These are phyloP conservation scores for Phanerodontia chrysosporium DNA, from an alignment of 768 basidiomycete genomes.

Conservation along the genomic window DNA sequence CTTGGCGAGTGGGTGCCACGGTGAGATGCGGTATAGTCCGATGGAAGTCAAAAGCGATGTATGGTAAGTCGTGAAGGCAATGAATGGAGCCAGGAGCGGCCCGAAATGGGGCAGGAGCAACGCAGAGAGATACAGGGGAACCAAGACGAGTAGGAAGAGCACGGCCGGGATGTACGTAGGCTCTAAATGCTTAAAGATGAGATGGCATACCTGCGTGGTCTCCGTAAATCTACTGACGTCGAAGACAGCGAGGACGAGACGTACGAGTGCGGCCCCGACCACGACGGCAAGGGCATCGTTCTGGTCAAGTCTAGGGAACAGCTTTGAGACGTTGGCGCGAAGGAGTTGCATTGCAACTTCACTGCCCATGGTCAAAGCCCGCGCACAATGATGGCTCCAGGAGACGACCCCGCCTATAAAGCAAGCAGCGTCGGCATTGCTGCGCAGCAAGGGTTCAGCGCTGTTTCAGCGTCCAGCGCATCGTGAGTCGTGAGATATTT, in stretches of 20 bases:
- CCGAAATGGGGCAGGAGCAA: not conserved
- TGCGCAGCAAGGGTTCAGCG: too few relatives aligned
- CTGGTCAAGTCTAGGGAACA: not conserved
- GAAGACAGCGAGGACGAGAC: not conserved
- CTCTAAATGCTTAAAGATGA: not conserved
- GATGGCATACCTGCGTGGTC: not conserved
- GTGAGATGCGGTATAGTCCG: conserved; percentile 13
- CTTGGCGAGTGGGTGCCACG: conserved; percentile 23
- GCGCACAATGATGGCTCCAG: too few relatives aligned
- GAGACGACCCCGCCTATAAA: too few relatives aligned
- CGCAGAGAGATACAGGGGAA: not conserved
- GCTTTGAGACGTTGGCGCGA: not conserved
- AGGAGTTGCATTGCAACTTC: not conserved
- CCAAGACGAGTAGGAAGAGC: not conserved
- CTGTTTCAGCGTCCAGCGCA: too few relatives aligned
- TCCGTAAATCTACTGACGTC: too few relatives aligned
- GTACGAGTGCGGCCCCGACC: not conserved
- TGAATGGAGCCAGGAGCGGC: not conserved
- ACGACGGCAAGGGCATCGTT: not conserved
- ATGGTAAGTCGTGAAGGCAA: not conserved
- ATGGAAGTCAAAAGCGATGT: conserved; percentile 13
- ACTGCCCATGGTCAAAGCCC: not conserved
- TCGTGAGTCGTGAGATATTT: too few relatives aligned
- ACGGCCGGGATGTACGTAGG: not conserved
- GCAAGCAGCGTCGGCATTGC: too few relatives aligned